Evolutionary conservation across 371 early-diverging fungal species (phyloP).

Genomic region (Mortierella sp.): DNA sequence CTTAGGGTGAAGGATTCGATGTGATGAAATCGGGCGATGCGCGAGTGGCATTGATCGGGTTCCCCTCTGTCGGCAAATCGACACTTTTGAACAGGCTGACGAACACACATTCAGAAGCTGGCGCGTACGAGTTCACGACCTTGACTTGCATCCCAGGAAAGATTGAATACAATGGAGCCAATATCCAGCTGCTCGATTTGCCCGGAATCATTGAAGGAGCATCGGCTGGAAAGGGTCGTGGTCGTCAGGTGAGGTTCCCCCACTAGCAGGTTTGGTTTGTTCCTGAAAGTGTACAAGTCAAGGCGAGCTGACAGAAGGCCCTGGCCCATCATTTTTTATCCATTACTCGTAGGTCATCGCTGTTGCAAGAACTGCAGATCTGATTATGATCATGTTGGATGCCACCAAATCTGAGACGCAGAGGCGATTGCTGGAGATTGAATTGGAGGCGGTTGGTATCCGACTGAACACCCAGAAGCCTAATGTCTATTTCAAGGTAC

Average conservation of each 20-base stretch:
- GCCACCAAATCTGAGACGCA: slow-evolving; percentile 92
- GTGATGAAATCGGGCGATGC: slow-evolving; percentile 99
- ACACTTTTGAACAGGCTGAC: slow-evolving; percentile 97
- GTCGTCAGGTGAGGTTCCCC: slow-evolving; percentile 89
- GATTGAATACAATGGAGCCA: slow-evolving; percentile 97
- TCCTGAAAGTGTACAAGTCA: too few species aligned
- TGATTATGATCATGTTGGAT: slow-evolving; percentile 98
- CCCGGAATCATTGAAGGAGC: slow-evolving; percentile 99
- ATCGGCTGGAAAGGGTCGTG: slow-evolving; percentile 99
- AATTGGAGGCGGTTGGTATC: slow-evolving; percentile 99
- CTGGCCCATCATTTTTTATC: too few species aligned
- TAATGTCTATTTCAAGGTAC: slow-evolving; percentile 94
- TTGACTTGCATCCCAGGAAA: slow-evolving; percentile 98
- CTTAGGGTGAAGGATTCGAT: slow-evolving; percentile 95
- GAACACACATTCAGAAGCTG: slow-evolving; percentile 93
- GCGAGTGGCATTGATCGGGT: slow-evolving; percentile 98
- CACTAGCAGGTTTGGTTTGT: too few species aligned
- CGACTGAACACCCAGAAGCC: slow-evolving; percentile 93
- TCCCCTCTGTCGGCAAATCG: slow-evolving; percentile 99
- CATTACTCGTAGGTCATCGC: slow-evolving; percentile 68
- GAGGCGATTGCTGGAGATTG: slow-evolving; percentile 92
- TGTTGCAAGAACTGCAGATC: slow-evolving; percentile 97
- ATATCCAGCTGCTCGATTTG: slow-evolving; percentile 94
- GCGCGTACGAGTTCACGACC: slow-evolving; percentile 99
- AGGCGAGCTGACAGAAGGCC: too few species aligned